These are phyloP conservation scores for Haplographium delicatum DNA, from an alignment of 495 filamentous ascomycete species.

Conservation along the genomic window DNA sequence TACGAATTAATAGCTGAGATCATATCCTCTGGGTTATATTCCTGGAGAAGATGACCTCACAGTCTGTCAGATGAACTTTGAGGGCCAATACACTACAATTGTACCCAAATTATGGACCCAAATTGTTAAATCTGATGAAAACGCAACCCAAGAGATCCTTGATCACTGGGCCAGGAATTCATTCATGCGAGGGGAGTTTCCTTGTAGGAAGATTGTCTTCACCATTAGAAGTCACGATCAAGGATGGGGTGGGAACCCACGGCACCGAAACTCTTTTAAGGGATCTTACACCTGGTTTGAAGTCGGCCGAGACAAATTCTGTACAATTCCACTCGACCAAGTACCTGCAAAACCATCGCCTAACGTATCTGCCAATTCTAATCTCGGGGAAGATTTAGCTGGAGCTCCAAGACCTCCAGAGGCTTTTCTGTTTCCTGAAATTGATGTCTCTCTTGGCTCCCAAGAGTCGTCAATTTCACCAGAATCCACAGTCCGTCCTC, in stretches of 20 bases:
- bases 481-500: background rate
- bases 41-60: conserved; percentile 11
- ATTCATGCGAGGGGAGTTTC: conserved; percentile 30
- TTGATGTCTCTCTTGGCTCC: no score
- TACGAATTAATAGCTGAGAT: conserved; percentile 19
- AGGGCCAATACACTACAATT: background rate
- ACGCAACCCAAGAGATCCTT: conserved; percentile 6
- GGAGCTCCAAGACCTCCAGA: background rate
- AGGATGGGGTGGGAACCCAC: conserved; percentile 45
- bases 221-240: conserved; percentile 61
- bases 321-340: background rate
- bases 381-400: background rate
- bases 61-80: background rate
- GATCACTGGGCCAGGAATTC: conserved; percentile 4
- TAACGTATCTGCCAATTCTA: background rate
- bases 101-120: conserved; percentile 12
- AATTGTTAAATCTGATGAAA: conserved; percentile 5
- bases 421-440: background rate
- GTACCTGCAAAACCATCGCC: background rate
- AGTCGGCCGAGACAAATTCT: conserved; percentile 45
- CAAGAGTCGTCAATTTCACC: no score
- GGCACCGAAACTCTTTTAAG: conserved; percentile 40
- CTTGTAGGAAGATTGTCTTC: conserved; percentile 58
- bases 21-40: conserved; percentile 17
- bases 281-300: conserved; percentile 71